Evolutionary conservation across 805 yeast species (phyloP).

Genomic region (Candida michaelii): DNA sequence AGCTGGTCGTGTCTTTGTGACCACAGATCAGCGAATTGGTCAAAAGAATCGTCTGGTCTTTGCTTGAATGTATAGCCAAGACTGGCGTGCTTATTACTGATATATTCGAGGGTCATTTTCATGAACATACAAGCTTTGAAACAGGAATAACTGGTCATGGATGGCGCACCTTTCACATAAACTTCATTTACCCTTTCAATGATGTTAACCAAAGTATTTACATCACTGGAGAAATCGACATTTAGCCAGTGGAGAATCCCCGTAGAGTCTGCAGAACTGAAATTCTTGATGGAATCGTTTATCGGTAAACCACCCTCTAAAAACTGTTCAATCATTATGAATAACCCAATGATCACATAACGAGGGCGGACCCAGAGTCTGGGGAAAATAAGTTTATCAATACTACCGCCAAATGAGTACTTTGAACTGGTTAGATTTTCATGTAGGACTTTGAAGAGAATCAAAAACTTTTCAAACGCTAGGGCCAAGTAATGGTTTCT

Average conservation of each 20-base stretch:
- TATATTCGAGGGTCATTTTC: neutral
- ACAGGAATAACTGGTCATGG: neutral
- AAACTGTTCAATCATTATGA: neutral
- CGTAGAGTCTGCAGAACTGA: neutral
- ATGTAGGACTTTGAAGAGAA: neutral
- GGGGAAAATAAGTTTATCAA: neutral
- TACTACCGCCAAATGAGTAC: neutral
- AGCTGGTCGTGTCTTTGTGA: neutral
- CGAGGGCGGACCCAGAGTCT: neutral
- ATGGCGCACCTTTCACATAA: neutral
- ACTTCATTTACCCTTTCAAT: neutral
- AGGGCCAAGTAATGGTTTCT: neutral
- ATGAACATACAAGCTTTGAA: slow-evolving; percentile 5
- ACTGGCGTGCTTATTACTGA: neutral
- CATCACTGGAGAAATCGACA: neutral
- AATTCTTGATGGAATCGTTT: neutral
- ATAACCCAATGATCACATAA: neutral
- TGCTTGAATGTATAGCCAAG: neutral
- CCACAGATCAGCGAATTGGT: neutral
- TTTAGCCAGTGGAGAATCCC: neutral
- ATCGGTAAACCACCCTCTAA: neutral
- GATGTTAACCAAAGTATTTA: neutral
- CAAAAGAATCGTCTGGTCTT: neutral
- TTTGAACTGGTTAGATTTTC: neutral
- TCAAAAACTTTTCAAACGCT: neutral